Evolutionary conservation across 1,284 basidiomycete genomes (phyloP), one percentile per base, ranked within the genome.

Genomic region (Meripilus lineatus): DNA sequence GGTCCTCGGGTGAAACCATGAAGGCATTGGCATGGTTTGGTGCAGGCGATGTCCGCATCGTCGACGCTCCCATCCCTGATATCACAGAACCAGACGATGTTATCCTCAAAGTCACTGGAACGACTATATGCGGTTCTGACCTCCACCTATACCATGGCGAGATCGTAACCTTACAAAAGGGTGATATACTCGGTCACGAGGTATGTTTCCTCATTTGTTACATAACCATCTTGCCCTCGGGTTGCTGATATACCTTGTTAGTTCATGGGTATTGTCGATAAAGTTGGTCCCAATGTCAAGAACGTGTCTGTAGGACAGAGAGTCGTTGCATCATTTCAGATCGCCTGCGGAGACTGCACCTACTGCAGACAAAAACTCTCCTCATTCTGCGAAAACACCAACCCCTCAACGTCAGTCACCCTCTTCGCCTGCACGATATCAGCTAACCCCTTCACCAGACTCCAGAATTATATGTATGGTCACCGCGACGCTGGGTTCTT

Each of bases 181-280:
- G 83, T 5, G 85, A 89, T 59, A 85, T 90, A 40, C 65, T 89
- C 0, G 86, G 86, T 0, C 86, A 89, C 58, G 86, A 82, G 61
- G 75, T 77, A 38, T 18, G 43, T 32, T 10, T 11, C 20, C n/a
- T 20, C 7, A 13, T 11, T 11, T 26, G 13, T 10, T n/a, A 25
- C 40, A 26, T 32, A 39, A 18, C 37, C 47, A 36, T 13, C 36
- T 34, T 33, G 13, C 20, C 32, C 32, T 18, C 8, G 10, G 35
- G 18, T 49, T 23, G 35, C 42, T 20, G 43, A 13, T 14, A 13
- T 14, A 5, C n/a, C 41, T 32, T 2, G 14, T 15, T 49, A 83
- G 73, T 84, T 84, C 59, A 84, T 84, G 81, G 83, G 82, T 6
- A 62, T 76, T 35, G 75, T 88, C 21, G 81, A 84, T 51, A 72